Evolutionary conservation across 1,284 basidiomycete genomes (phyloP).

Genomic region (Calocybe gambosa): DNA sequence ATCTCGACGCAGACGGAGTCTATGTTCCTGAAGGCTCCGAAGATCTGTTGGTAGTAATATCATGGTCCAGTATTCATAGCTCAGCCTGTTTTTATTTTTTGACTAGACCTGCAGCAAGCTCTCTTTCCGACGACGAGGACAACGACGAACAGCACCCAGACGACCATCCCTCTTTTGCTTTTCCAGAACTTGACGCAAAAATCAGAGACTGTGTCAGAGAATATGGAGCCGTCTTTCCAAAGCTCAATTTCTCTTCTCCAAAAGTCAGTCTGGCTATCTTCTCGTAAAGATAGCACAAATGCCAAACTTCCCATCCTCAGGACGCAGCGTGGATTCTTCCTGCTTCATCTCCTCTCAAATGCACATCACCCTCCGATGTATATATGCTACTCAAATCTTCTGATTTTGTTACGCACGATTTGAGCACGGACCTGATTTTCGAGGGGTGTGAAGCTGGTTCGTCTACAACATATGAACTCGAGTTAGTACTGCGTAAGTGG

Average conservation of each 20-base stretch:
- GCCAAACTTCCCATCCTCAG: conserved; percentile 32
- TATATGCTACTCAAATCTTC: conserved; percentile 92
- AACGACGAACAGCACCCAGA: conserved; percentile 34
- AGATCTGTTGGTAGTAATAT: conserved; percentile 45
- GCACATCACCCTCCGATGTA: conserved; percentile 83
- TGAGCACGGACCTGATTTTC: conserved; percentile 57
- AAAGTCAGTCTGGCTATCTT: conserved; percentile 45
- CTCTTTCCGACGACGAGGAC: conserved; percentile 50
- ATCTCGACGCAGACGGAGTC: conserved; percentile 76
- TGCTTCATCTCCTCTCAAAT: conserved; percentile 80
- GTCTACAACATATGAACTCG: conserved; percentile 49
- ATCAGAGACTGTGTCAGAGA: conserved; percentile 66
- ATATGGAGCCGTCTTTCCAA: conserved; percentile 89
- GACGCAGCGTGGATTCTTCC: conserved; percentile 93
- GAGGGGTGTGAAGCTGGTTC: conserved; percentile 41
- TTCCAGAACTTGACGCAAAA: conserved; percentile 71
- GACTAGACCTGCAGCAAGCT: conserved; percentile 44
- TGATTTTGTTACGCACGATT: conserved; percentile 83
- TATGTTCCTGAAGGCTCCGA: conserved; percentile 82
- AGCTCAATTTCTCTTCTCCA: conserved; percentile 91
- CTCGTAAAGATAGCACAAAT: neutral
- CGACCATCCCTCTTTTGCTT: conserved; percentile 43
- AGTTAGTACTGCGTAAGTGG: conserved; percentile 92
- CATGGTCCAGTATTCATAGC: neutral
- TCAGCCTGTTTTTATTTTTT: conserved; percentile 10